phyloP scores from a whole-genome alignment of 768 basidiomycete species.

The Ephemerocybe angulata region DNA sequence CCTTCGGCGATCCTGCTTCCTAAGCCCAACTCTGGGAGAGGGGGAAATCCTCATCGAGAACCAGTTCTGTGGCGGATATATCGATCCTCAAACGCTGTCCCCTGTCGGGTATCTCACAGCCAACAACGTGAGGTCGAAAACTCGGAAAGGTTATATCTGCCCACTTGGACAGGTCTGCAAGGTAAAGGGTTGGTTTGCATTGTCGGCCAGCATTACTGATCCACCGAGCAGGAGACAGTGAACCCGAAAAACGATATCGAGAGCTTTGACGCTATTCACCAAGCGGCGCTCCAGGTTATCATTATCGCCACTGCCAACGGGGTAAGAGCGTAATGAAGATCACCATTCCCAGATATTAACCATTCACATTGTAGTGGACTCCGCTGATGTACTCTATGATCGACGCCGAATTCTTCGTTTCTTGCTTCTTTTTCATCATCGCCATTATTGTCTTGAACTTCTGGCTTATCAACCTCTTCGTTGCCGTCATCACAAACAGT shows the following conservation, averaged over 20 bases:
- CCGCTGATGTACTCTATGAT: slow-evolving; percentile 85
- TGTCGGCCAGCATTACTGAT: no score
- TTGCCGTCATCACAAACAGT: slow-evolving; percentile 93
- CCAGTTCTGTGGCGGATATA: slow-evolving; percentile 78
- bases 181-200: no score
- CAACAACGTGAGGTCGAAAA: slow-evolving; percentile 21
- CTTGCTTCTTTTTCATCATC: slow-evolving; percentile 82
- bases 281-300: slow-evolving; percentile 76
- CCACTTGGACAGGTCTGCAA: slow-evolving; percentile 81
- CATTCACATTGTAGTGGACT: slow-evolving; percentile 53
- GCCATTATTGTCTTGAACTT: slow-evolving; percentile 87
- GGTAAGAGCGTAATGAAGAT: slow-evolving; percentile 35
- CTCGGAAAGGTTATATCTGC: slow-evolving; percentile 83
- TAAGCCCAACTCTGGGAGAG: slow-evolving; percentile 55
- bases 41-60: slow-evolving; percentile 37
- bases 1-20: slow-evolving; percentile 58
- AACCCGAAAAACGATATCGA: slow-evolving; percentile 67
- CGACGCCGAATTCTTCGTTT: slow-evolving; percentile 86
- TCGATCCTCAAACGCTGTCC: slow-evolving; percentile 56
- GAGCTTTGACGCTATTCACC: slow-evolving; percentile 89
- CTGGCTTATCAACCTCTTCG: slow-evolving; percentile 90
- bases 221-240: slow-evolving; percentile 43
- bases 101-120: slow-evolving; percentile 34
- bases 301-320: slow-evolving; percentile 78
- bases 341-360: not conserved